Evolutionary conservation across 306 rosid species (phyloP), one percentile per base, ranked within the genome.

Genomic region (Cicer yamashitae): DNA sequence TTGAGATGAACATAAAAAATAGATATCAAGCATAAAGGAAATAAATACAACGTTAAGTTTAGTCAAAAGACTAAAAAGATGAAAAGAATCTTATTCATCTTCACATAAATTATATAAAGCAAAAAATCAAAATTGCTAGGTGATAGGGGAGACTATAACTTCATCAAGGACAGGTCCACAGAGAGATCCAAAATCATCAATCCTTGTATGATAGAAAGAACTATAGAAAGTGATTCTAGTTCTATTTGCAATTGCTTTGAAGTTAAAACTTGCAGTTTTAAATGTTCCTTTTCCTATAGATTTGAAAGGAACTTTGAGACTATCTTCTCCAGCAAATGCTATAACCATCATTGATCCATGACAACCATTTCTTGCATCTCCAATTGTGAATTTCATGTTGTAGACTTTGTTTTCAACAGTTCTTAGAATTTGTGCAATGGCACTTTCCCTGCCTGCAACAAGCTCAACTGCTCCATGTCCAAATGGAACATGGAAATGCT

Each of bases 311-410:
- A 89, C 98, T 78, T 91, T 91, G 9, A 93, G 53, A 38, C 87
- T 86, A 1, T 83, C 88, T 77, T 82, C 75, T 2, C 75, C 98
- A 9, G 96, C 98, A 77, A 93, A 93, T 14, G 98, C 97, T 71
- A 91, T 96, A 30, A 94, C 88, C 92, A 89, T 72, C 99, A 96
- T 96, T 2, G 96, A 86, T 63, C 99, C 99, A 3, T 90, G 97
- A 68, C 98, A 96, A 38, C 97, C 98, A 47, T 96, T 96, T 79
- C 73, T 92, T 12, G 96, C 97, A 5, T 96, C 99, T 1, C 98
- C 99, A 7, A 96, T 54, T 0, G 87, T 45, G 79, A 96, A 96
- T n/a, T 85, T 73, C 74, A 96, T 84, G 73, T 20, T 79, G 85
- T 96, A 96, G 73, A 69, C 10, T 75, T 83, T 88, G 84, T 84